phyloP scores from a whole-genome alignment of 2,329 filamentous ascomycete genomes.

The Orbilia blumenaviensis region DNA sequence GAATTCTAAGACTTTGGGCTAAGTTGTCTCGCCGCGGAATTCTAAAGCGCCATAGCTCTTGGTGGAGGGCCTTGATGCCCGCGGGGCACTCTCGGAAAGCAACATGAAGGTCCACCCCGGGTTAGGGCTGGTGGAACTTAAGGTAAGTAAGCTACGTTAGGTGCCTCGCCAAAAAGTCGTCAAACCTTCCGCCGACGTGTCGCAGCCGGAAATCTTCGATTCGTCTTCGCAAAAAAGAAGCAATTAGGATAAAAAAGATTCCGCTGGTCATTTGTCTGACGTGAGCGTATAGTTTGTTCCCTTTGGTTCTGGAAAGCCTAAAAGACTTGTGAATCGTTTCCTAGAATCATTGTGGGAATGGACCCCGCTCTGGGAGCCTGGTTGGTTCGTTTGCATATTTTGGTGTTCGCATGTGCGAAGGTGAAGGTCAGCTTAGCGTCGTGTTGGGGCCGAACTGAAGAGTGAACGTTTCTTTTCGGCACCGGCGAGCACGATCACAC shows the following conservation, averaged over 20 bases:
- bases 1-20: conserved; percentile 27
- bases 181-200: conserved; percentile 5
- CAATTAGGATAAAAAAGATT: neutral
- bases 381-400: conserved; percentile 13
- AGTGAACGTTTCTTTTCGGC: conserved; percentile 21
- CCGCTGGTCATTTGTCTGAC: conserved; percentile 42
- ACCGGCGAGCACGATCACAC: conserved; percentile 35
- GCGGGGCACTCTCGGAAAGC: conserved; percentile 9
- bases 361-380: neutral
- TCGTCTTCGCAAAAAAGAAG: conserved; percentile 26
- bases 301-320: conserved; percentile 3
- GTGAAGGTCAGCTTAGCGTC: conserved; percentile 44
- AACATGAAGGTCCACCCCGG: neutral
- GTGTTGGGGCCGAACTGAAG: neutral
- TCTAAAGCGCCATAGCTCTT: too few species aligned
- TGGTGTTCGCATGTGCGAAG: conserved; percentile 35
- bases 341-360: neutral
- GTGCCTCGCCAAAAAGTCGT: conserved; percentile 5
- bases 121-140: neutral
- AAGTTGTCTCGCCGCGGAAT: neutral
- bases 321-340: neutral
- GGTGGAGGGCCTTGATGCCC: conserved; percentile 13
- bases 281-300: conserved; percentile 28
- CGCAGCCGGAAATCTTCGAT: conserved; percentile 8
- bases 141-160: neutral